Percentiles rank a stretch among this genome's conserved stretches.
phyloP scores from a whole-genome alignment of 108 stramenopile species.

The Discostella stelligeroides region DNA sequence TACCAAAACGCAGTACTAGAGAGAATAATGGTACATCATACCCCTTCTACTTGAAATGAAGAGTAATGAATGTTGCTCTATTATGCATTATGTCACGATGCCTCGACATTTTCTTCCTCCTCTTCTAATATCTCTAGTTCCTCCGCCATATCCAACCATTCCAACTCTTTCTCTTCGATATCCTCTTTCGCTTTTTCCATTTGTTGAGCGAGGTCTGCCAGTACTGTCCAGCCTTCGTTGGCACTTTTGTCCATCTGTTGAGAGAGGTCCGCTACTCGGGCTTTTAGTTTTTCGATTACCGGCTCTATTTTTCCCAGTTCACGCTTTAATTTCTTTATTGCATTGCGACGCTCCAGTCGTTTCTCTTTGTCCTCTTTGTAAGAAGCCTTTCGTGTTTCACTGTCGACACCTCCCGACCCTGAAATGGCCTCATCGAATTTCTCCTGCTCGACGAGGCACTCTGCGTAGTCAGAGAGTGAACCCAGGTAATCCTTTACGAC shows the following conservation, averaged over 20 bases:
- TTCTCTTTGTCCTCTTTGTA: conserved; percentile 73
- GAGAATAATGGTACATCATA: too few relatives aligned
- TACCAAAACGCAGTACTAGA: too few relatives aligned
- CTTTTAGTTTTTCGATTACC: conserved; percentile 64
- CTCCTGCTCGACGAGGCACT: conserved; percentile 77
- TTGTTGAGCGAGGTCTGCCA: conserved; percentile 76
- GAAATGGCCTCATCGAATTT: conserved; percentile 27
- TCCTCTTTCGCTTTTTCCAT: conserved; percentile 62
- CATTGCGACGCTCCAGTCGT: conserved; percentile 64
- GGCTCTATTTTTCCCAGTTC: conserved; percentile 71
- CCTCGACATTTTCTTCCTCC: conserved; percentile 4
- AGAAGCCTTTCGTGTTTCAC: conserved; percentile 47
- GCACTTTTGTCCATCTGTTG: conserved; percentile 66
- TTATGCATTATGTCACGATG: neutral
- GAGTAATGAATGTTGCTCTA: too few relatives aligned
- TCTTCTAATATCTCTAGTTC: conserved; percentile 37
- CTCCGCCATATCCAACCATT: conserved; percentile 84
- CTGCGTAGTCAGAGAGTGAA: conserved; percentile 78
- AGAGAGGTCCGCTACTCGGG: conserved; percentile 43
- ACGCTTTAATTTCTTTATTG: conserved; percentile 66
- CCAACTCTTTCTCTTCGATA: conserved; percentile 78
- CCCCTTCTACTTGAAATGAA: too few relatives aligned
- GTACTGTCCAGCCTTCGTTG: conserved; percentile 79
- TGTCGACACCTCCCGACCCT: neutral
- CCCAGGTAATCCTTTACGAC: conserved; percentile 83